phyloP scores from a whole-genome alignment of 805 yeast genomes.

The Wickerhamomyces hampshirensis region DNA sequence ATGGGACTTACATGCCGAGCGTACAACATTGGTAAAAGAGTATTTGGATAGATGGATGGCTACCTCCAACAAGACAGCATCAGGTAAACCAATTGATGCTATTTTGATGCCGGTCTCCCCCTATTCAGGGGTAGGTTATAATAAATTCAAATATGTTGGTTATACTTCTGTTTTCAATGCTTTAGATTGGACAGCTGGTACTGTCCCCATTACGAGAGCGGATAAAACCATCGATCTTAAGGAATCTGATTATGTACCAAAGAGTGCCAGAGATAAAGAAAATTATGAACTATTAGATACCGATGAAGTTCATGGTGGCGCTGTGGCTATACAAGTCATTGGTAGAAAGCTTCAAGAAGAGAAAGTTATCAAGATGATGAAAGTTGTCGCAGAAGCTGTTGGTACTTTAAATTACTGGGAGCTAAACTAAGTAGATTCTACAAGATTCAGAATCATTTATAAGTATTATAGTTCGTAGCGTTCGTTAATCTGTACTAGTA shows the following conservation, averaged over 20 bases:
- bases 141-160: constrained; percentile 21
- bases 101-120: constrained; percentile 36
- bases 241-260: constrained; percentile 28
- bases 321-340: constrained; percentile 62
- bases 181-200: constrained; percentile 52
- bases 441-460: neutral
- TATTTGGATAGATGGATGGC: constrained; percentile 40
- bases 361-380: constrained; percentile 35
- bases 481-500: neutral
- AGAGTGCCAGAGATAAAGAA: constrained; percentile 38
- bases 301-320: constrained; percentile 50
- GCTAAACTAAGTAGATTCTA: neutral
- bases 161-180: constrained; percentile 55
- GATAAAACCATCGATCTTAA: constrained; percentile 36
- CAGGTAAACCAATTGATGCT: constrained; percentile 42
- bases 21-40: constrained; percentile 34
- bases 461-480: neutral
- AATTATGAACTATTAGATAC: constrained; percentile 46
- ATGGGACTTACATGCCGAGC: constrained; percentile 39
- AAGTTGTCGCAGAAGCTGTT: constrained; percentile 1
- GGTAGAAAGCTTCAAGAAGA: constrained; percentile 61
- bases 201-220: constrained; percentile 54
- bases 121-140: constrained; percentile 31
- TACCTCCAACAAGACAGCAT: constrained; percentile 29
- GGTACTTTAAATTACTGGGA: constrained; percentile 3